These are phyloP conservation scores for Typha latifolia DNA, from an alignment of 176 grass and related monocot species.

Conservation along the genomic window DNA sequence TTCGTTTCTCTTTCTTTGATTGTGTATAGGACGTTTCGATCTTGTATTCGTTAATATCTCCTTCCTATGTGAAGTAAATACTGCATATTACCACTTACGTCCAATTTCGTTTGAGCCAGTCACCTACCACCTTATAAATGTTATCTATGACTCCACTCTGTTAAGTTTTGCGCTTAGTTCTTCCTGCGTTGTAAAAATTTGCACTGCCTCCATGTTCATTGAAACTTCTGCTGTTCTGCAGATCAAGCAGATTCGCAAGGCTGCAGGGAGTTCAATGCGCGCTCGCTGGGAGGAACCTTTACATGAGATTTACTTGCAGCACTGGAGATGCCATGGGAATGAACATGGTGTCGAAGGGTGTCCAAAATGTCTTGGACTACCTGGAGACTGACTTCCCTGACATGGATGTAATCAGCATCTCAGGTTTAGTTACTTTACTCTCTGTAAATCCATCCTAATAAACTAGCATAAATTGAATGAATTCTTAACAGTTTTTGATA, in stretches of 20 bases:
- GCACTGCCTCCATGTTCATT: not conserved
- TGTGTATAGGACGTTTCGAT: too few species aligned
- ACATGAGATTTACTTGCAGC: conserved; percentile 85
- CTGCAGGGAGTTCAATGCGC: conserved; percentile 68
- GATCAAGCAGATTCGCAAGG: conserved; percentile 81
- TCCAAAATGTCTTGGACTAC: conserved; percentile 81
- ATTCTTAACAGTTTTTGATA: too few species aligned
- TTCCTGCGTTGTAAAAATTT: not conserved
- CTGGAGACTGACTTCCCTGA: conserved; percentile 75
- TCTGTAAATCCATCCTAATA: conserved; percentile 1
- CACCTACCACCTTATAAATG: not conserved
- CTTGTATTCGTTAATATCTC: too few species aligned
- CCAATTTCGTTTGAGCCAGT: too few species aligned
- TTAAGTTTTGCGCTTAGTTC: not conserved
- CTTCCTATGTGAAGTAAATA: too few species aligned
- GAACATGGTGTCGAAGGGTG: conserved; percentile 97
- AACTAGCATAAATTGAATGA: not conserved
- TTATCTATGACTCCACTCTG: not conserved
- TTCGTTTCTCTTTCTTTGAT: not conserved
- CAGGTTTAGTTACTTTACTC: conserved; percentile 33
- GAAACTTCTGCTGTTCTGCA: conserved; percentile 16
- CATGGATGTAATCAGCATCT: conserved; percentile 90
- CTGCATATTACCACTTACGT: too few species aligned
- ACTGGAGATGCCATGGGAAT: conserved; percentile 98
- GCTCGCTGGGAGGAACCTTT: conserved; percentile 83